phyloP scores from a whole-genome alignment of 192 early-diverging fungal species.

The Endogone sp. region DNA sequence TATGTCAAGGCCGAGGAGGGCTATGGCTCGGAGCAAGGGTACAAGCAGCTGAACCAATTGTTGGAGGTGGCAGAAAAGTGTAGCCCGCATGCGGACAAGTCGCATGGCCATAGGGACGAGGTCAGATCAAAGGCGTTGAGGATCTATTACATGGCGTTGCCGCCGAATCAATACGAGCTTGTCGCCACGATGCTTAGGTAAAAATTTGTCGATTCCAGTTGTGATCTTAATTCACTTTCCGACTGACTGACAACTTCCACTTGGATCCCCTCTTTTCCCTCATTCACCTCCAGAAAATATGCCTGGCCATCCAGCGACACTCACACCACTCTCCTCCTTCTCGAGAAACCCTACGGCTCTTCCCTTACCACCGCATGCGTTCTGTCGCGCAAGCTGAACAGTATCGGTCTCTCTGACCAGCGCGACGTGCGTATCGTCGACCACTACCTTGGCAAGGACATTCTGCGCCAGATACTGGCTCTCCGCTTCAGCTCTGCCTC shows the following conservation, averaged over 20 bases:
- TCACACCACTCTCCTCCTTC: constrained; percentile 45
- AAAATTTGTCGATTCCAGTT: too few relatives aligned
- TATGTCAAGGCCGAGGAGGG: constrained; percentile 69
- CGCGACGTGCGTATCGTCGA: constrained; percentile 49
- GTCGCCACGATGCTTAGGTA: constrained; percentile 72
- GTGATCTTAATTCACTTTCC: too few relatives aligned
- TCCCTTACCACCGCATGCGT: constrained; percentile 70
- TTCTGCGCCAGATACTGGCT: constrained; percentile 93
- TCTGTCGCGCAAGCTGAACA: constrained; percentile 65
- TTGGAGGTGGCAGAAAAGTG: too few relatives aligned
- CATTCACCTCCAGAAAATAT: constrained; percentile 12
- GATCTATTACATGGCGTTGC: constrained; percentile 80
- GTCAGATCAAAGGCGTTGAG: constrained; percentile 35
- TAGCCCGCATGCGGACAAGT: constrained; percentile 27
- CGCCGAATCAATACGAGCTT: constrained; percentile 60
- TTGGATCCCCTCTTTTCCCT: too few relatives aligned
- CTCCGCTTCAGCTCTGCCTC: constrained; percentile 77
- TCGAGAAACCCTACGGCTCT: constrained; percentile 96
- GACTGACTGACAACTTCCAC: too few relatives aligned
- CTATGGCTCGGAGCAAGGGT: constrained; percentile 76
- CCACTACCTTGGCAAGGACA: constrained; percentile 96
- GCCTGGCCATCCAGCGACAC: constrained; percentile 23
- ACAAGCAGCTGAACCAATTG: constrained; percentile 37
- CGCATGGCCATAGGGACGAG: constrained; percentile 55
- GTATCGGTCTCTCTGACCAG: constrained; percentile 80